Base-by-base conservation (phyloP, 495 filamentous ascomycete species). In the Neurospora sp. region DNA sequence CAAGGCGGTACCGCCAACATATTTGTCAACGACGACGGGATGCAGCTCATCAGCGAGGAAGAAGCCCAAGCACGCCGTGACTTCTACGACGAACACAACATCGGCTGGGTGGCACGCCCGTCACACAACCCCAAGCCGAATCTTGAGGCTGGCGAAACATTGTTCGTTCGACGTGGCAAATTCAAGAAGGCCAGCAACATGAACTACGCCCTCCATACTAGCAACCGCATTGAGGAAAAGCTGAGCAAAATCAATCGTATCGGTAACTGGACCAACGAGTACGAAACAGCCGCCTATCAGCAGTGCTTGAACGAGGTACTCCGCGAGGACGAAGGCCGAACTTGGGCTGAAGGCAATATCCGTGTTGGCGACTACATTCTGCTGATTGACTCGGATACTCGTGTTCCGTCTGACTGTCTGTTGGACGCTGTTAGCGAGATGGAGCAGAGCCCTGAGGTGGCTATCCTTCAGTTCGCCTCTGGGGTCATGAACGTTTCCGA, bases 141-240 rank as follows among this genome's bases (percentile, higher is more conserved):
- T 40, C 69, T 80, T 71, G 72, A 77, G 37, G 76, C 78, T 39
- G 82, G 77, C 40, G 80, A 78, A 22, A 74, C 70, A 44, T 73
- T 77, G 75, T 91, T 90, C 77, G 74, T 87, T 37, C 86, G 90
- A 12, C 82, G 86, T 8, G 90, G 90, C 65, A 91, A 91, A 78
- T 92, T 92, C 83, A 92, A 92, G 83, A 92, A 91, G 78, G 89
- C 89, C 35, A 91, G 89, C 38, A 92, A 92, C 80, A 92, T 92
- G 90, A 92, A 92, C 78, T 92, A 89, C 69, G 88, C 86, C 11
- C 77, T 91, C 77, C 83, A 83, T 79, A 77, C 88, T 40, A 89
- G 86, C 77, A 86, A 86, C 69, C 81, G 85, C 16, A 86, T 91
- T 40, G 90, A 91, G 76, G 86, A 88, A 2, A 89, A 86, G 73